A percentile compares a stretch with the other conserved stretches of the same genome.
phyloP scores from a whole-genome alignment of 2,329 filamentous ascomycete species.

The Calonectria pteridis region DNA sequence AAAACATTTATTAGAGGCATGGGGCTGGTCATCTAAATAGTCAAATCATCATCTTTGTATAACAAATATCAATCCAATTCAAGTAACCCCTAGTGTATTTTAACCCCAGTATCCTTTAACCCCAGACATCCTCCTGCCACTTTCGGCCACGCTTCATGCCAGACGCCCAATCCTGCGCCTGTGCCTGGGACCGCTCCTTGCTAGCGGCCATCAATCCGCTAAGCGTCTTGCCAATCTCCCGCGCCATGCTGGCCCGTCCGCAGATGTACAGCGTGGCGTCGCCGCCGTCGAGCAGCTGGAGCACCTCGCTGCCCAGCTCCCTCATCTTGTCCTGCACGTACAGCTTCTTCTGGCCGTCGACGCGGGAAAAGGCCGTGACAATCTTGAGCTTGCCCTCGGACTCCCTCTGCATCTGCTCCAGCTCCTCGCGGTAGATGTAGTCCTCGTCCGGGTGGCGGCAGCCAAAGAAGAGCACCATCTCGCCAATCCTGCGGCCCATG shows the following conservation, averaged over 20 bases:
- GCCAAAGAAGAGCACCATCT: conserved; percentile 29
- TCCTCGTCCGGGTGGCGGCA: conserved; percentile 22
- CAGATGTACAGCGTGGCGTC: conserved; percentile 27
- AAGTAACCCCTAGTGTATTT: not conserved
- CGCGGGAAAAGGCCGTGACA: conserved; percentile 22
- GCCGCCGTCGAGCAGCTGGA: conserved; percentile 8
- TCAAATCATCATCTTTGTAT: not conserved
- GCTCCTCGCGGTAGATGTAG: conserved; percentile 23
- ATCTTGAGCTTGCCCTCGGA: conserved; percentile 26
- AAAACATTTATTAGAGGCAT: conserved; percentile 30
- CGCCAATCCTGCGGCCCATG: conserved; percentile 27
- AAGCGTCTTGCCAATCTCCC: conserved; percentile 29
- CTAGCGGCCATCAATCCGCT: conserved; percentile 20
- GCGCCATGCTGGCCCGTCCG: conserved; percentile 25
- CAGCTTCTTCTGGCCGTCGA: conserved; percentile 21
- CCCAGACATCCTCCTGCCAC: conserved; percentile 31
- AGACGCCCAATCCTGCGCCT: conserved; percentile 24
- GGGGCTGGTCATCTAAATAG: conserved; percentile 22
- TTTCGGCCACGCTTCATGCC: conserved; percentile 27
- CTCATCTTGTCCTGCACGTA: conserved; percentile 29
- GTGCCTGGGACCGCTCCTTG: conserved; percentile 12
- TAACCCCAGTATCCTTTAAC: no score
- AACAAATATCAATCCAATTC: not conserved
- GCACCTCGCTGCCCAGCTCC: not conserved
- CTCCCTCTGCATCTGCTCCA: conserved; percentile 21